Conservation (phyloP, 371 early-diverging fungal species). For the Blastocladiella emersonii region DNA sequence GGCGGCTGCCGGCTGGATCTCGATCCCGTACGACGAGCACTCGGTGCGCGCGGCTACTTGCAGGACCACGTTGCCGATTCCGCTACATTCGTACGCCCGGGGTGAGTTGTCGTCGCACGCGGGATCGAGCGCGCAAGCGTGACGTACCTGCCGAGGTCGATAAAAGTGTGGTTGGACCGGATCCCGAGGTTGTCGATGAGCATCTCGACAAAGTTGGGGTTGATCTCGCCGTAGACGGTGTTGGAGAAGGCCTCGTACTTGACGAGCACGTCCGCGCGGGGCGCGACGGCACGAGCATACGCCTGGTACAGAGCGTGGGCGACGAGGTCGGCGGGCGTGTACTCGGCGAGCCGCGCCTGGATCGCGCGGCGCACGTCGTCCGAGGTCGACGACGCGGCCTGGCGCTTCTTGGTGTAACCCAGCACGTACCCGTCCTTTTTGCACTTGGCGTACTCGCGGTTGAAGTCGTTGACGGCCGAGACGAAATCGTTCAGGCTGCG, state of each 20-base stretch:
- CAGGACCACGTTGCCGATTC: conserved; percentile 90
- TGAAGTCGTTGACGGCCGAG: conserved; percentile 55
- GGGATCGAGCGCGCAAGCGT: too few relatives aligned
- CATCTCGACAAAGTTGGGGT: conserved; percentile 64
- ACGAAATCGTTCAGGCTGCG: conserved; percentile 52
- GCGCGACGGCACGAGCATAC: conserved; percentile 75
- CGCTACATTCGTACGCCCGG: too few relatives aligned
- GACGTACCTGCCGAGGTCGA: conserved; percentile 60
- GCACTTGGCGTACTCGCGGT: conserved; percentile 16
- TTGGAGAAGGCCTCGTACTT: conserved; percentile 84
- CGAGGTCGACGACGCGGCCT: neutral
- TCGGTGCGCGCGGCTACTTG: conserved; percentile 84
- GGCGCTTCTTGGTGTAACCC: conserved; percentile 7
- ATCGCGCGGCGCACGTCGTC: conserved; percentile 23
- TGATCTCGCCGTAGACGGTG: conserved; percentile 91
- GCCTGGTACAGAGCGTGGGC: conserved; percentile 75
- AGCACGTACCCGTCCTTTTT: conserved; percentile 22
- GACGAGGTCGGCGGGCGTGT: conserved; percentile 51
- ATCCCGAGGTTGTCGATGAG: conserved; percentile 61
- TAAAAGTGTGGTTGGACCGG: conserved; percentile 51
- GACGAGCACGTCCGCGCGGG: conserved; percentile 60
- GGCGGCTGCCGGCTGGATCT: conserved; percentile 80
- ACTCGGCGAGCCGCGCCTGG: conserved; percentile 18
- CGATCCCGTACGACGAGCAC: conserved; percentile 74
- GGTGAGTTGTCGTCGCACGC: neutral